Evolutionary conservation across 2,329 filamentous ascomycete genomes (phyloP).

Genomic region (Colletotrichum sp.): DNA sequence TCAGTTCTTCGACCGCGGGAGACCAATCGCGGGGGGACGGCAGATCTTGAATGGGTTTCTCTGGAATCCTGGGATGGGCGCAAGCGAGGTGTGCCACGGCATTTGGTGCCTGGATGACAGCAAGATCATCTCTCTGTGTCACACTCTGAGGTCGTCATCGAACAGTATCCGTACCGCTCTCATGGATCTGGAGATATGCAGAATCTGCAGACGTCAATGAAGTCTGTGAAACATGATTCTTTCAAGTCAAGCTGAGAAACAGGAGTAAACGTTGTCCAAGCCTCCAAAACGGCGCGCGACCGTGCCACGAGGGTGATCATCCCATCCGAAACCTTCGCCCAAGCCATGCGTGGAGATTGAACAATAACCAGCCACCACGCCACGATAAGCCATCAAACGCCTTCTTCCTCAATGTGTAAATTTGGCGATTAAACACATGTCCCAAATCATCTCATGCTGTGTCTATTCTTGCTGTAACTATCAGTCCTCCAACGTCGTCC

Average conservation of each 20-base stretch:
- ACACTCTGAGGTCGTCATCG: background rate
- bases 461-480: background rate
- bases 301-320: background rate
- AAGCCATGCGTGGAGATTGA: background rate
- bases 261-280: background rate
- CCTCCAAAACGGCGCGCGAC: background rate
- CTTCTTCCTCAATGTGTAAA: background rate
- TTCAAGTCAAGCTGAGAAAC: background rate
- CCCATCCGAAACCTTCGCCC: background rate
- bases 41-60: background rate
- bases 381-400: constrained; percentile 2
- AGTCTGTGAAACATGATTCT: background rate
- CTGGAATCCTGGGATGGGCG: background rate
- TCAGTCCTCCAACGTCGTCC: background rate
- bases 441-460: background rate
- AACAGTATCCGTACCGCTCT: background rate
- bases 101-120: background rate
- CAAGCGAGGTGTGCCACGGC: background rate
- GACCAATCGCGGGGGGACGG: background rate
- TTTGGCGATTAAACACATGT: background rate
- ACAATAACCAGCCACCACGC: background rate
- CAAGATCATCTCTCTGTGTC: background rate
- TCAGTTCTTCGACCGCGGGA: background rate
- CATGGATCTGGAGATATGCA: background rate
- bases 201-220: background rate